phyloP scores from a whole-genome alignment of 2,329 filamentous ascomycete species.

The Rhinocladiella similis region DNA sequence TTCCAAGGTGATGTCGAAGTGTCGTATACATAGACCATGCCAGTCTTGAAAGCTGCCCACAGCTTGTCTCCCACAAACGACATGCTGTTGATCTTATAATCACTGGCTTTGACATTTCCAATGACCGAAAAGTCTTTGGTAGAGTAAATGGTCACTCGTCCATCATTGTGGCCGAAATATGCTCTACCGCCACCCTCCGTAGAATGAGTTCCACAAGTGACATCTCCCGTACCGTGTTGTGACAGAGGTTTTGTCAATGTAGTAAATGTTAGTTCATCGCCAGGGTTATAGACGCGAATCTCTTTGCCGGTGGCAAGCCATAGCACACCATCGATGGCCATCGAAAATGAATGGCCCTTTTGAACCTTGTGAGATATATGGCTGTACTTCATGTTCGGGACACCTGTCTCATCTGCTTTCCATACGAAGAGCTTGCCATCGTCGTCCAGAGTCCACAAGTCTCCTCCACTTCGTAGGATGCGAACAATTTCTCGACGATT shows the following conservation, averaged over 20 bases:
- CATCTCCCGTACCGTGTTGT: slow-evolving; percentile 75
- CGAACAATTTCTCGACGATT: slow-evolving; percentile 75
- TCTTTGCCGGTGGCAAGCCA: slow-evolving; percentile 90
- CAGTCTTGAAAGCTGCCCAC: slow-evolving; percentile 94
- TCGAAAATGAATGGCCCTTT: slow-evolving; percentile 81
- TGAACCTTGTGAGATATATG: slow-evolving; percentile 78
- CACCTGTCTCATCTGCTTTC: slow-evolving; percentile 72
- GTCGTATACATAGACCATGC: slow-evolving; percentile 92
- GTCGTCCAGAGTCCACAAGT: slow-evolving; percentile 94
- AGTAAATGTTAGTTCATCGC: slow-evolving; percentile 66
- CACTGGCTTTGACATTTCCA: slow-evolving; percentile 79
- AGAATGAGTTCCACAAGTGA: slow-evolving; percentile 79
- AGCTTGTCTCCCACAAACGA: slow-evolving; percentile 77
- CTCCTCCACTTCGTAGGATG: slow-evolving; percentile 81
- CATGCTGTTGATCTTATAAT: slow-evolving; percentile 92
- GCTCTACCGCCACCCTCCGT: slow-evolving; percentile 74
- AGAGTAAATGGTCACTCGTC: slow-evolving; percentile 93
- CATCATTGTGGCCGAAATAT: slow-evolving; percentile 89
- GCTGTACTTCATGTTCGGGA: slow-evolving; percentile 71
- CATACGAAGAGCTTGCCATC: slow-evolving; percentile 84
- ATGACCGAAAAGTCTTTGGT: slow-evolving; percentile 73
- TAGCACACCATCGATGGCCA: slow-evolving; percentile 78
- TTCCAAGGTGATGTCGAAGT: slow-evolving; percentile 79
- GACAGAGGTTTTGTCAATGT: slow-evolving; percentile 58
- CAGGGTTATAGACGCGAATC: slow-evolving; percentile 78